Evolutionary conservation across 1,139 yeast genomes (phyloP).

Genomic region (Blastobotrys petasosporus): DNA sequence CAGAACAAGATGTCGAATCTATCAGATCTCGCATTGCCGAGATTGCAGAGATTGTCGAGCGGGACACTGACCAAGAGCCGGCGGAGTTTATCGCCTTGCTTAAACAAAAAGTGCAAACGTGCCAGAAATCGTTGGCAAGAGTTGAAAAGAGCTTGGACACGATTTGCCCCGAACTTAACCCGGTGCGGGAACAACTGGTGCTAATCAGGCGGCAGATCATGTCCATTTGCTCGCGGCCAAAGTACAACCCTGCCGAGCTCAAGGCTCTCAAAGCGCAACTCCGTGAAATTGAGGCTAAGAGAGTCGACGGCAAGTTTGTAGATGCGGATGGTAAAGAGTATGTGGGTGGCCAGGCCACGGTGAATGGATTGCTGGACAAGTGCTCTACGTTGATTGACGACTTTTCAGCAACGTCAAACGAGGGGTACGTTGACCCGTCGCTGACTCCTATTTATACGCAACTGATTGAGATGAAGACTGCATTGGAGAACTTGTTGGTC

Average conservation of each 20-base stretch:
- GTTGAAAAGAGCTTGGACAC: slow-evolving; percentile 28
- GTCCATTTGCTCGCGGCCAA: slow-evolving; percentile 42
- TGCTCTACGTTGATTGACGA: slow-evolving; percentile 72
- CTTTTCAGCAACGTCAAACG: slow-evolving; percentile 50
- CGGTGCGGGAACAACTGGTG: slow-evolving; percentile 36
- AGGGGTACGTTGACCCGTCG: slow-evolving; percentile 44
- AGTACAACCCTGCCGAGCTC: slow-evolving; percentile 32
- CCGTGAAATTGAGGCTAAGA: slow-evolving; percentile 38
- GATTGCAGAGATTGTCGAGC: slow-evolving; percentile 51
- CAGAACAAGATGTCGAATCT: slow-evolving; percentile 75
- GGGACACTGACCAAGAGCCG: slow-evolving; percentile 26
- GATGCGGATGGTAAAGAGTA: slow-evolving; percentile 23
- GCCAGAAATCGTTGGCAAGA: slow-evolving; percentile 23
- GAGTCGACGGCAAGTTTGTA: slow-evolving; percentile 43
- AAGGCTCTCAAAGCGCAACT: slow-evolving; percentile 37
- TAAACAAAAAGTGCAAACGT: slow-evolving; percentile 25
- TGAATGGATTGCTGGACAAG: slow-evolving; percentile 52
- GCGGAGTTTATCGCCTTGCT: slow-evolving; percentile 31
- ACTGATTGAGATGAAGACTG: slow-evolving; percentile 59
- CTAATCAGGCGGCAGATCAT: slow-evolving; percentile 49
- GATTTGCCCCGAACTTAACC: slow-evolving; percentile 33
- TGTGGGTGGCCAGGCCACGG: slow-evolving; percentile 51
- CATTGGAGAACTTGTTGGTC: slow-evolving; percentile 71
- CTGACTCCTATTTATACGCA: slow-evolving; percentile 47
- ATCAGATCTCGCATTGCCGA: slow-evolving; percentile 65